Percentiles rank a stretch among this genome's conserved stretches.
These are phyloP conservation scores for Rutidosis leptorrhynchoides DNA, from an alignment of 129 eudicot species.

Conservation along the genomic window DNA sequence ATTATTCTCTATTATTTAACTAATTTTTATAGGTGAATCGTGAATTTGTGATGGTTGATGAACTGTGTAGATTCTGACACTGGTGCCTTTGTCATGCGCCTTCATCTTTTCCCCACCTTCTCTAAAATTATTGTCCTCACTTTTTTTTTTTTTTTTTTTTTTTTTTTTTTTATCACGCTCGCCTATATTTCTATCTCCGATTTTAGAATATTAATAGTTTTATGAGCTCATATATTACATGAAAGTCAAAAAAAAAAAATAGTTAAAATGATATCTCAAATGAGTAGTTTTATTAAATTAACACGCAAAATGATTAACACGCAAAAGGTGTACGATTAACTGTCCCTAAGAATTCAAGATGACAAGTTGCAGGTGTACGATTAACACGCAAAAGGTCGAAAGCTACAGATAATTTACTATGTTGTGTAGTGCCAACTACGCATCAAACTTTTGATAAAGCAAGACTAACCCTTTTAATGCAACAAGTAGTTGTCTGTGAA, in stretches of 20 bases:
- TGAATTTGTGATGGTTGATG: slow-evolving; percentile 32
- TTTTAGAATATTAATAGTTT: no score
- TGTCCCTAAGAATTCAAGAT: slow-evolving; percentile 18
- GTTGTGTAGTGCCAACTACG: slow-evolving; percentile 22
- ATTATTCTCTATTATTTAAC: no score
- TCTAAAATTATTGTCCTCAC: slow-evolving; percentile 33
- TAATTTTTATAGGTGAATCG: no score
- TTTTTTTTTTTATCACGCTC: neutral
- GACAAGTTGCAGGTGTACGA: no score
- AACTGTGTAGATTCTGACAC: slow-evolving; percentile 30
- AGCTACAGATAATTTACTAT: slow-evolving; percentile 23
- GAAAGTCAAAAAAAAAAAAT: no score
- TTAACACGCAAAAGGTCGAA: slow-evolving; percentile 23
- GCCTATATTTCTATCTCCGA: no score
- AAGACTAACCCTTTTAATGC: slow-evolving; percentile 18
- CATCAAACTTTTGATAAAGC: neutral
- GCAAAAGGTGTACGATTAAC: no score
- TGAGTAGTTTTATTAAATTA: no score
- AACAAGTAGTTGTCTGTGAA: slow-evolving; percentile 20
- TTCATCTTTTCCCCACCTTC: slow-evolving; percentile 36
- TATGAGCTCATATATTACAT: no score
- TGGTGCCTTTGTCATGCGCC: slow-evolving; percentile 33
- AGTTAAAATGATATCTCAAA: no score
- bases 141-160: slow-evolving; percentile 6
- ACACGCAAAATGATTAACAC: no score